Conservation (phyloP, 345 rosid species). For the Punica granatum region DNA sequence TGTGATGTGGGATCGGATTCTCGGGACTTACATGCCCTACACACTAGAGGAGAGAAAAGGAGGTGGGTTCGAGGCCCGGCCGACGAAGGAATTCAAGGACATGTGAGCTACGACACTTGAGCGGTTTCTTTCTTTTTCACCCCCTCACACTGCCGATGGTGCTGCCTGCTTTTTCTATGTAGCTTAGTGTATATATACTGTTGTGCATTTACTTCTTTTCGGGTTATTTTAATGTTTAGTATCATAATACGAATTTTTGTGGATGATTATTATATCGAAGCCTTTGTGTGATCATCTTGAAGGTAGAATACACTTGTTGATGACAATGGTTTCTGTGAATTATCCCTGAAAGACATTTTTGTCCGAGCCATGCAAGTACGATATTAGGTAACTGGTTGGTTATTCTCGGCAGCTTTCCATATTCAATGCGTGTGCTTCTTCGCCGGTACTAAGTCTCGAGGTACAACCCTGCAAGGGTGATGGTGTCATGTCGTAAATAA, state of each 20-base stretch:
- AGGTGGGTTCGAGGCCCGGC: slow-evolving; percentile 70
- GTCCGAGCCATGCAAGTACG: too few species aligned
- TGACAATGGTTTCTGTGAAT: neutral
- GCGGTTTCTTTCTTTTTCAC: neutral
- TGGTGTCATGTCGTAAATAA: too few species aligned
- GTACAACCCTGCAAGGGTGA: too few species aligned
- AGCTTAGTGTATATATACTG: slow-evolving; percentile 11
- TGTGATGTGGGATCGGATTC: slow-evolving; percentile 69
- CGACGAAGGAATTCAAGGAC: slow-evolving; percentile 46
- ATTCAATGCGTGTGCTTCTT: too few species aligned
- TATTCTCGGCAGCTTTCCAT: too few species aligned
- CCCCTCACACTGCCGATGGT: neutral
- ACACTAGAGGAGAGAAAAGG: slow-evolving; percentile 58
- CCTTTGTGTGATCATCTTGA: neutral
- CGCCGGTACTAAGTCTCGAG: too few species aligned
- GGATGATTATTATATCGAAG: slow-evolving; percentile 1
- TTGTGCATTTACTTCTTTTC: neutral
- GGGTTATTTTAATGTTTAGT: neutral
- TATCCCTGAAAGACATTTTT: too few species aligned
- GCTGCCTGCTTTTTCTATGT: neutral
- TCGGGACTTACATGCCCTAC: slow-evolving; percentile 86
- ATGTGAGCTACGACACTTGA: slow-evolving; percentile 16
- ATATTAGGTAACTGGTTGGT: too few species aligned
- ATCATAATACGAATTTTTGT: neutral
- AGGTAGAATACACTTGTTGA: neutral